Evolutionary conservation across 1,284 basidiomycete genomes (phyloP).

Genomic region (Ustilago curta): DNA sequence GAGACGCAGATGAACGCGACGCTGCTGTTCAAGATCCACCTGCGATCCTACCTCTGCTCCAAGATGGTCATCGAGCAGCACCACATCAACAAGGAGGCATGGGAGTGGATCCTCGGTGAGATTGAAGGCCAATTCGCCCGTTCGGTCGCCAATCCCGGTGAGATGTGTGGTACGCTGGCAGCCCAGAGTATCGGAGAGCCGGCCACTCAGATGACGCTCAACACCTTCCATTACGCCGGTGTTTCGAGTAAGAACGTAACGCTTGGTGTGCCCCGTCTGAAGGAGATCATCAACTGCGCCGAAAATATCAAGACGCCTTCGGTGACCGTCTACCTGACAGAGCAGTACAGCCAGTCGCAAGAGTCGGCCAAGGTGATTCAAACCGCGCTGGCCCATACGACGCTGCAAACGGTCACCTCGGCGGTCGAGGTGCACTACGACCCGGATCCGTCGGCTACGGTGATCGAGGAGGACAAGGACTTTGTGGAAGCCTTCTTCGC

Average conservation of each 20-base stretch:
- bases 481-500: constrained; percentile 99
- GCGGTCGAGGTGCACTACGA: constrained; percentile 99
- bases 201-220: constrained; percentile 99
- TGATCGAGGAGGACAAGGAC: constrained; percentile 94
- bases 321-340: constrained; percentile 81
- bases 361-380: constrained; percentile 84
- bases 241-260: constrained; percentile 99
- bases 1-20: constrained; percentile 92
- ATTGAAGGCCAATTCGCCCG: constrained; percentile 80
- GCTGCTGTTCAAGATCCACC: constrained; percentile 84
- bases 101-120: constrained; percentile 97
- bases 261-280: constrained; percentile 95
- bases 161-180: constrained; percentile 98
- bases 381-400: constrained; percentile 93
- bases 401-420: constrained; percentile 91
- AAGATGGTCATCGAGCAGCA: constrained; percentile 68
- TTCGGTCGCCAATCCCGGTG: constrained; percentile 90
- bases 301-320: constrained; percentile 99
- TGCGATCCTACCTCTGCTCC: constrained; percentile 66
- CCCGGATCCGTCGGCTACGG: constrained; percentile 88
- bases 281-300: constrained; percentile 99
- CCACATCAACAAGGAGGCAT: constrained; percentile 76
- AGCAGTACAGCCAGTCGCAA: constrained; percentile 70
- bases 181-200: constrained; percentile 99
- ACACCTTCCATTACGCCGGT: constrained; percentile 98